Base-by-base conservation (phyloP, 2,329 filamentous ascomycete species). In the Ceratocystis cacaofunesta region DNA sequence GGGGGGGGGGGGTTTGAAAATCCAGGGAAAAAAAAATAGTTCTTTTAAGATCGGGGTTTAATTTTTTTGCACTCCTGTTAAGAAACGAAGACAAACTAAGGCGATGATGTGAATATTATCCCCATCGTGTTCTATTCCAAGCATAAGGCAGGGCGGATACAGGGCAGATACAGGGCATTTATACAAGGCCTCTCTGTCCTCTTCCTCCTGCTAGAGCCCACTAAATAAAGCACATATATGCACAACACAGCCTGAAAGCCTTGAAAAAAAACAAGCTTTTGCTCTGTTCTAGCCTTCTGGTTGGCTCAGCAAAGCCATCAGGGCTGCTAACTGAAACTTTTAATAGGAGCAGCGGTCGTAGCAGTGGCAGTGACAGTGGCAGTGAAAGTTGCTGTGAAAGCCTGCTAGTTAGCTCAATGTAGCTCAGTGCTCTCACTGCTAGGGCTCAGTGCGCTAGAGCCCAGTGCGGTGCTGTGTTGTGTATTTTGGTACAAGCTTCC, bases 311-410 rank as follows among this genome's bases (percentile, higher is more conserved):
- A n/a, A 22, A 19, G n/a, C 8, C 48, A 19, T 19, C 7, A 25
- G 25, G 22, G 8, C 52, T 57, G 4, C 25, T 32, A 57, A 36
- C 25, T 52, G 19, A 15, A 52, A 15, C 19, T 52, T 28, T 17
- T 5, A 28, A 22, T 28, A 36, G 28, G 10, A 19, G 28, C 55
- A 25, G 55, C 19, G 55, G 15, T 8, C 8, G 55, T 58, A 15
- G 22, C 55, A 58, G 55, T 58, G 55, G 19, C 50, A 55, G 50
- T 55, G 50, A 22, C 52, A 57, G 52, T 57, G 52, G 46, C 46
- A 50, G 46, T 50, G 46, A 50, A 30, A 5, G 52, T 7, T 52
- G 48, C 19, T 52, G 46, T n/a, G 46, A 50, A 10, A 50, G 46
- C 46, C n/a, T 5, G 7, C 48, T 41, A 41, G 10, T 12, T 41